phyloP scores from a whole-genome alignment of 1,284 basidiomycete genomes.

The Sanghuangporus weigelae region DNA sequence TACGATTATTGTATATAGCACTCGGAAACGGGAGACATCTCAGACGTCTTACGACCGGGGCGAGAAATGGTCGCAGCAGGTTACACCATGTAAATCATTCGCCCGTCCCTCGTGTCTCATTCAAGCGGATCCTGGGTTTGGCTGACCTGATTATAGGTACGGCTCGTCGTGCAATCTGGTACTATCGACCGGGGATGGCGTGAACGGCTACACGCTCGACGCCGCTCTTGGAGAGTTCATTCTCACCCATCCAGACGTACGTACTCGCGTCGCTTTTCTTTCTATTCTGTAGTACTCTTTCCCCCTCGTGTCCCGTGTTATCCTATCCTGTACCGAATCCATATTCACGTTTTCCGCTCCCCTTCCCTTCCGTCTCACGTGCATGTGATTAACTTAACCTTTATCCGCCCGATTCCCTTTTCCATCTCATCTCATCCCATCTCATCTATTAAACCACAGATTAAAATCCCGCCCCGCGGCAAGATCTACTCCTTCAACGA shows the following conservation, averaged over 20 bases:
- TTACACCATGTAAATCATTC: slow-evolving; percentile 76
- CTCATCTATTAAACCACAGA: slow-evolving; percentile 41
- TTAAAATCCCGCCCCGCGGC: slow-evolving; percentile 88
- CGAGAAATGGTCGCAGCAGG: slow-evolving; percentile 98
- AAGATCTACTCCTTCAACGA: slow-evolving; percentile 99
- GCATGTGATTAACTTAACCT: slow-evolving; percentile 1
- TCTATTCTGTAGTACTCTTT: neutral
- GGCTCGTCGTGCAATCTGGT: slow-evolving; percentile 98
- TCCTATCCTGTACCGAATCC: slow-evolving; percentile 3
- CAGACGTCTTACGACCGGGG: slow-evolving; percentile 91
- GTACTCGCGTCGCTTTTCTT: slow-evolving; percentile 24
- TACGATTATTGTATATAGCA: neutral
- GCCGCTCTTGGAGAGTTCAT: slow-evolving; percentile 97
- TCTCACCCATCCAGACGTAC: slow-evolving; percentile 91
- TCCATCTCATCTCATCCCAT: neutral
- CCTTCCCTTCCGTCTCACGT: neutral
- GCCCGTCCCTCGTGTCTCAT: neutral
- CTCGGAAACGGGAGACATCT: slow-evolving; percentile 50
- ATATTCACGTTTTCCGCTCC: slow-evolving; percentile 16
- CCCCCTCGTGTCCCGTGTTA: neutral
- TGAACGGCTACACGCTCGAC: slow-evolving; percentile 98
- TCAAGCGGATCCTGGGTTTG: slow-evolving; percentile 1
- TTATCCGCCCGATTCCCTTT: neutral
- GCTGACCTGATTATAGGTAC: slow-evolving; percentile 57
- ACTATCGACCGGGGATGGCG: slow-evolving; percentile 91